Conservation (phyloP, 495 filamentous ascomycete genomes). For the Penicillium fimorum region DNA sequence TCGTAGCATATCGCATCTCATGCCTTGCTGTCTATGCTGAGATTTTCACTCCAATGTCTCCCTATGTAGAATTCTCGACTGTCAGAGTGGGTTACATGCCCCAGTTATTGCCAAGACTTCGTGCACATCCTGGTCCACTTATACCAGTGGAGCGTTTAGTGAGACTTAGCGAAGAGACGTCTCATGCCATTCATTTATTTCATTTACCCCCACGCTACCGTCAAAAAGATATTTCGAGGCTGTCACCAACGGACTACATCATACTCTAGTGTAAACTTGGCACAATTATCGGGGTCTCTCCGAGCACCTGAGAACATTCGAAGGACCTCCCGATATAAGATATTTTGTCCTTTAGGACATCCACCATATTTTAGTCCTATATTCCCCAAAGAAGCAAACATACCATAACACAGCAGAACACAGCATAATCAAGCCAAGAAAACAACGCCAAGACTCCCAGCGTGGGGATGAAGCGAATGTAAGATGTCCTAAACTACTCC, state of each 20-base stretch:
- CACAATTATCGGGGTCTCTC: not conserved
- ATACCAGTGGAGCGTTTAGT: not conserved
- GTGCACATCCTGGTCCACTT: not conserved
- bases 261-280: not conserved
- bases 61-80: not conserved
- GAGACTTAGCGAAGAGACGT: not conserved
- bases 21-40: not conserved
- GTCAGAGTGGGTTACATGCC: not conserved
- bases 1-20: not conserved
- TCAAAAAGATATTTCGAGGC: not conserved
- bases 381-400: not conserved
- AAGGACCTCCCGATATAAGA: not conserved
- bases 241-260: not conserved
- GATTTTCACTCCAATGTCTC: not conserved
- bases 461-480: constrained; percentile 1
- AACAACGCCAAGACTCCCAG: not conserved
- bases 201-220: not conserved
- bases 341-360: not conserved
- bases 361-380: not conserved
- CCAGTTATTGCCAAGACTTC: not conserved
- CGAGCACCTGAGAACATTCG: not conserved
- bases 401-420: not conserved
- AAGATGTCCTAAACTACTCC: not conserved
- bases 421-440: not conserved
- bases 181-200: not conserved